Evolutionary conservation across 2,329 filamentous ascomycete genomes (phyloP), one percentile per base, ranked within the genome.

Genomic region (Hortaea werneckii): DNA sequence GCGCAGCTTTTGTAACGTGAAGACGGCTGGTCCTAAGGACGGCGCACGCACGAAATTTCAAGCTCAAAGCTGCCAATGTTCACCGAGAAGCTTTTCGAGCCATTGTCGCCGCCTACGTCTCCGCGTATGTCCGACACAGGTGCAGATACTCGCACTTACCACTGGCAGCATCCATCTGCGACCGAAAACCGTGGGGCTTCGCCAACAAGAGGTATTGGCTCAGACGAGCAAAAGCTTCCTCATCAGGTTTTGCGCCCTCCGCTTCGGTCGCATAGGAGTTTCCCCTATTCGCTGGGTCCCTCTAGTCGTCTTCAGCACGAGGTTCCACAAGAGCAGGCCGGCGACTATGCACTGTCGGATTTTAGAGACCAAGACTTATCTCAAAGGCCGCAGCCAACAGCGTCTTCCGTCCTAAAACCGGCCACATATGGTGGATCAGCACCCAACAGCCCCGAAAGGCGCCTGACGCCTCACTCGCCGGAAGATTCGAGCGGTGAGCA

Each of bases 101-200:
- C 68, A 55, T 59, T 71, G 56, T 73, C 70, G 61, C 70, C 70
- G 54, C 70, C 70, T 49, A 70, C 61, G 52, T 73, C 70, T 60
- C 70, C 70, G 62, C 70, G 66, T 60, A 71, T 72, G 69, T 71
- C 68, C 67, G 68, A 64, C 57, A 69, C 68, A 56, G 62, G 64
- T 59, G 61, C 64, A 50, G 67, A 66, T 54, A 57, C 62, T 51
- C 58, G 60, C 61, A 65, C 70, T 43, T 65, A 65, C 59, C 64
- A 67, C 55, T 70, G 67, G 68, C 69, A 69, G 57, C 52, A 55
- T 40, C 52, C 58, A 30, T 59, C 55, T 10, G 40, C 29, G 20
- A 20, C 20, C 20, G 20, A 20, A 20, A 20, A 20, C 20, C 20
- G 20, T 20, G 20, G 20, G 20, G 20, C 20, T 20, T 20, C 20